Evolutionary conservation across 441 rosid genomes (phyloP), one percentile per base, ranked within the genome.

Genomic region (Populus trichocarpa): DNA sequence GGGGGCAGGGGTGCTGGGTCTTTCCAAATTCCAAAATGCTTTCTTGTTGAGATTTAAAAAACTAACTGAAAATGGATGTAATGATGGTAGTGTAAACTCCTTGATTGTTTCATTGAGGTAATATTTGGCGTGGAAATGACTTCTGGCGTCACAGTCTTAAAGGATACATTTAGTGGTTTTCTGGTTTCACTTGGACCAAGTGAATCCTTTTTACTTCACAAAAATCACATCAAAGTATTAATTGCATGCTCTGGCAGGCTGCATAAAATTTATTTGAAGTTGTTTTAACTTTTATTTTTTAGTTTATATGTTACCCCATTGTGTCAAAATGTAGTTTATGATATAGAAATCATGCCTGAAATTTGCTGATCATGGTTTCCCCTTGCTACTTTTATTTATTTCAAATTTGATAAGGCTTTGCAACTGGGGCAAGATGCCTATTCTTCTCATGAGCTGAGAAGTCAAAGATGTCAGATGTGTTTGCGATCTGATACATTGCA

Each of bases 391-490:
- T 42, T 42, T 42, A 42, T 42, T 42, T 42, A 42, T 12, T 42
- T 42, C 16, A 42, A 42, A 42, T 42, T 30, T 42, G 50, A 12
- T 18, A 76, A 95, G 99, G 99, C 99, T 38, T 82, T 95, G 87
- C 99, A 97, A 77, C 73, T 95, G 89, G 97, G 95, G 74, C 97
- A 93, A 85, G 97, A 93, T 83, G 81, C 94, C 40, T 81, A 77
- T 78, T 83, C 88, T 74, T 85, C 91, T 12, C 81, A 81, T 75
- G 97, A 88, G 75, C 79, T 84, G 20, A 83, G 83, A 79, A 89
- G 90, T 69, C 97, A 87, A 83, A 90, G 97, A 88, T 95, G 95
- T 83, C 99, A 93, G 73, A 90, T 90, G 91, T 90, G 91, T 81
- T 81, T 90, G 79, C 86, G 85, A 2, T 71, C 90, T 6, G 91